phyloP scores from a whole-genome alignment of 208 protist species.

The Leishmania amazonensis region DNA sequence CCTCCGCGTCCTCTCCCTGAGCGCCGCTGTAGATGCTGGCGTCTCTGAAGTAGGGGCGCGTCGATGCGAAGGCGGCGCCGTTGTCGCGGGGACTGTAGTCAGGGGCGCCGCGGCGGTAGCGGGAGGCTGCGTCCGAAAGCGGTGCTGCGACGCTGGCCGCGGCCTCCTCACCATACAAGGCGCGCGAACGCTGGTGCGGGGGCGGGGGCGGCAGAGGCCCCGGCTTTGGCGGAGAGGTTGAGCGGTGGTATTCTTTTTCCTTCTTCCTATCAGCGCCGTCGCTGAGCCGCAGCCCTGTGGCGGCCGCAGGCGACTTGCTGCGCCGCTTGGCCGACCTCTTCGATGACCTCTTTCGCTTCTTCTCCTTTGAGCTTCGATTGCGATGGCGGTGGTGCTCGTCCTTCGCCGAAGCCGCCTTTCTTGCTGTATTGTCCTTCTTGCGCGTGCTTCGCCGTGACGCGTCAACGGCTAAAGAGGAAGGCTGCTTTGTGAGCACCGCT shows the following conservation, averaged over 20 bases:
- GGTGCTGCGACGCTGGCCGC: neutral
- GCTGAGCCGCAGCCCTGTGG: neutral
- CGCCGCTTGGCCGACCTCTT: neutral
- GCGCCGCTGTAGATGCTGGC: constrained; percentile 1
- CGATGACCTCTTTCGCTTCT: neutral
- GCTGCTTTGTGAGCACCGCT: neutral
- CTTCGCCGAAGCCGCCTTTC: neutral
- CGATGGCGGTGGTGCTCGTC: constrained; percentile 3
- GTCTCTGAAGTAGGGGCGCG: neutral
- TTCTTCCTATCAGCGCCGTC: constrained; percentile 6
- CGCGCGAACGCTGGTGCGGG: neutral
- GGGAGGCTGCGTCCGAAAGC: neutral
- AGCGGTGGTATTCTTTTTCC: constrained; percentile 13
- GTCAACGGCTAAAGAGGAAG: neutral
- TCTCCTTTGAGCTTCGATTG: neutral
- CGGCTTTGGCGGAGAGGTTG: constrained; percentile 1
- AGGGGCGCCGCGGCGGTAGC: neutral
- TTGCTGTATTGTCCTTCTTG: neutral
- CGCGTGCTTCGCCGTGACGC: neutral
- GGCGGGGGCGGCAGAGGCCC: constrained; percentile 9
- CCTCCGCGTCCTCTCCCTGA: neutral
- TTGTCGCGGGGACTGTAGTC: neutral
- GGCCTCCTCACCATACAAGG: neutral
- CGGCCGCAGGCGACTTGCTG: neutral
- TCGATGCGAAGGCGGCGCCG: neutral